Evolutionary conservation across 2,329 filamentous ascomycete species (phyloP), one percentile per base, ranked within the genome.

Genomic region (Aspergillus flavus): DNA sequence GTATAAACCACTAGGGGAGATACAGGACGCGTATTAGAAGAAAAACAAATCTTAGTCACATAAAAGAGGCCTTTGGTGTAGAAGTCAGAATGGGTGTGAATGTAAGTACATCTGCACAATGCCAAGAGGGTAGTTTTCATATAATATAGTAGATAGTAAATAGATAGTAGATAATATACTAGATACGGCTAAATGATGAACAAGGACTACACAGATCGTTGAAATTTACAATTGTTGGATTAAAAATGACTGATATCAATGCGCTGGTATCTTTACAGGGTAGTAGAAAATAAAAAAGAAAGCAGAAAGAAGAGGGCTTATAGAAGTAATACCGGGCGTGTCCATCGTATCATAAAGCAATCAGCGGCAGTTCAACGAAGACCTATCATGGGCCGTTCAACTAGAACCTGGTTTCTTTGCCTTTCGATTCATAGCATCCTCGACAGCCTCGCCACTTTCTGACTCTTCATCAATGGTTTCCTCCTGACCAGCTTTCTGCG

Each of bases 381-480:
- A 36, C 50, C 30, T 21, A 23, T 30, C 14, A 28, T 28, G 30
- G 26, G 52, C 19, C 52, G 7, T 39, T 54, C 52, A 36, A 55
- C 19, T 41, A 6, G 32, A 55, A 26, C 32, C 52, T 19, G 34
- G n/a, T 53, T 32, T 57, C 26, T 58, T 57, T n/a, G 32, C 56
- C 19, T 61, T 56, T 26, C 43, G 52, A 39, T 56, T 50, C 34
- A 54, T 19, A 50, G 64, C 41, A 39, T 61, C 61, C 36, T 58
- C 61, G 7, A 57, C 59, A 30, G 61, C 63, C 34, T 65, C 65
- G 45, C 54, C 66, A 36, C 45, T 54, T 28, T 67, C 62, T 19
- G 62, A 53, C 50, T 65, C 67, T 63, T 76, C 71, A 50, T 72
- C 66, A 52, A 73, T 70, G 9, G 69, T 64, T 30, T 73, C 71